Evolutionary conservation across 805 yeast species (phyloP), one percentile per base, ranked within the genome.

Genomic region (Helenozyma rhizophorensis): DNA sequence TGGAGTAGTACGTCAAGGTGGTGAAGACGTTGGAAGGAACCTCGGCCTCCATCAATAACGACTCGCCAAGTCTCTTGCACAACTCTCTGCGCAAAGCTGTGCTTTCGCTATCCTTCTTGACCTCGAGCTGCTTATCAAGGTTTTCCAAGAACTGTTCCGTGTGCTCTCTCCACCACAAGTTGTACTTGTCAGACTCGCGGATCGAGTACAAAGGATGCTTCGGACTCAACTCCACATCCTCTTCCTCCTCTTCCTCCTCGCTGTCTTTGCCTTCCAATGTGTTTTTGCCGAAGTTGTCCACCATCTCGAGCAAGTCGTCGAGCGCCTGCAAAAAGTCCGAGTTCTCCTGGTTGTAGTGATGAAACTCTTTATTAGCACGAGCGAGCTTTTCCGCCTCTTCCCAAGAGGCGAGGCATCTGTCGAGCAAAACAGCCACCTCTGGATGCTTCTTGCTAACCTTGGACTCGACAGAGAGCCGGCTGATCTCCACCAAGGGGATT

Each of bases 281-380:
- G 25, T 68, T 71, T 26, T 67, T 63, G 17, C 87, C 89, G 40
- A 83, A 82, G 48, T 77, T 75, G 41, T 74, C 77, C 21, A 80
- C 66, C 39, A 83, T 74, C 36, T 82, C 89, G 21, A 83, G 56
- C 39, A 82, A 59, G 52, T 82, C 90, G 52, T 83, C 84, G 28
- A 80, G 59, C 1, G 76, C 67, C 33, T 74, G 72, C 42, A 83
- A 60, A 21, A 74, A 65, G 36, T 74, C 79, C 36, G 72, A 69
- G 28, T 59, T 63, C 18, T 73, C 68, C 10, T 55, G 55, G 33
- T 64, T 60, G 30, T 68, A 58, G 34, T 62, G 51, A 1, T 53
- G 51, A 36, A 54, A 59, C 9, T 52, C 42, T 14, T 56, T 29
- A 35, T 43, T 33, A 23, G 39, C 28, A 14, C 51, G 39, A 1